Evolutionary conservation across 805 yeast species (phyloP).

Genomic region (Teunomyces lycoperdinae): DNA sequence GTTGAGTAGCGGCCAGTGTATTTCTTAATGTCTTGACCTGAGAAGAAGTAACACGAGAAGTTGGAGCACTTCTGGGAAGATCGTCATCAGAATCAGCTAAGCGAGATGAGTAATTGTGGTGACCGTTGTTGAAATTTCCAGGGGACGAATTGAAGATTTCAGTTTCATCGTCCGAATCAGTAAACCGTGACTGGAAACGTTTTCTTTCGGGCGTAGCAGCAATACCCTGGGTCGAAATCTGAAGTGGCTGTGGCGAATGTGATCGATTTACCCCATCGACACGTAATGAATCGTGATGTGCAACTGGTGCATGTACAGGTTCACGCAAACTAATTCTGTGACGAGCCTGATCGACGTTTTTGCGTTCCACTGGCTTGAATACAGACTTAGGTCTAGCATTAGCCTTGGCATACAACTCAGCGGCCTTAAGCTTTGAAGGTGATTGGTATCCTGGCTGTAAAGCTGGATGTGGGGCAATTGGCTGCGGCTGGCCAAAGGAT

Average conservation of each 20-base stretch:
- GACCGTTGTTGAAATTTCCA: constrained; percentile 2
- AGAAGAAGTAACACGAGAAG: constrained; percentile 6
- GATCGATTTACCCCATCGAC: background rate
- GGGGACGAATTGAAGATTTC: background rate
- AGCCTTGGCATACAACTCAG: constrained; percentile 53
- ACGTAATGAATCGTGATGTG: background rate
- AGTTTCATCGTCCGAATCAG: constrained; percentile 29
- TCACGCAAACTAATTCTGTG: constrained; percentile 11
- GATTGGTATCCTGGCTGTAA: constrained; percentile 36
- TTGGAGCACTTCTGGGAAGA: constrained; percentile 4
- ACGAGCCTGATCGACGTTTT: constrained; percentile 18
- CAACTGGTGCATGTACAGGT: constrained; percentile 21
- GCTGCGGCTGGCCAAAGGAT: constrained; percentile 23
- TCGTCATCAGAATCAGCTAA: constrained; percentile 14
- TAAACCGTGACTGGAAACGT: constrained; percentile 23
- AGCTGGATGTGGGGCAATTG: constrained; percentile 40
- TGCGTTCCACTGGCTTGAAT: constrained; percentile 36
- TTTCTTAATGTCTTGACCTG: constrained; percentile 12
- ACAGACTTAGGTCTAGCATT: constrained; percentile 39
- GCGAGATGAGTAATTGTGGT: constrained; percentile 8
- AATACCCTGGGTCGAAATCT: constrained; percentile 5
- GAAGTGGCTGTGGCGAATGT: background rate
- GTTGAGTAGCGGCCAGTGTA: background rate
- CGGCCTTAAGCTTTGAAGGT: constrained; percentile 44
- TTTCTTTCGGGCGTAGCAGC: constrained; percentile 6